These are phyloP conservation scores for Parietichytrium sp. DNA, from an alignment of 108 stramenopile species.

Conservation along the genomic window DNA sequence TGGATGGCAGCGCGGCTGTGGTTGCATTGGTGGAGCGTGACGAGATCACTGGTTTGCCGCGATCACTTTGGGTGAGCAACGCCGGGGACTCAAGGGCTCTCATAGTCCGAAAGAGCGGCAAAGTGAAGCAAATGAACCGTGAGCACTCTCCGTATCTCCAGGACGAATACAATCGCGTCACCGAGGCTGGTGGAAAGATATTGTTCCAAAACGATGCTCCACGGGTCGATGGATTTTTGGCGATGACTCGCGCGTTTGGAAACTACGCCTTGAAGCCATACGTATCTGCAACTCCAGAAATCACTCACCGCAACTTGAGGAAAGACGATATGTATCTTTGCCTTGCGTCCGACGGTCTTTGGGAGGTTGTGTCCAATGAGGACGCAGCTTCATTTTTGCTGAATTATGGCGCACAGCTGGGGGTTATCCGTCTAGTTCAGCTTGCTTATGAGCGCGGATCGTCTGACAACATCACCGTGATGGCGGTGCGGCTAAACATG, in stretches of 20 bases:
- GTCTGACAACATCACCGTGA: slow-evolving; percentile 14
- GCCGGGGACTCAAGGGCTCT: slow-evolving; percentile 29
- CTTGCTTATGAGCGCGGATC: slow-evolving; percentile 25
- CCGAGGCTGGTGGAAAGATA: not conserved
- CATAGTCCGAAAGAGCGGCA: slow-evolving; percentile 4
- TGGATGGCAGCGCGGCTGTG: slow-evolving; percentile 14
- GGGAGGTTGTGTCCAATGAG: not conserved
- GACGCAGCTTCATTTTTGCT: not conserved
- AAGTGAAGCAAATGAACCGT: not conserved
- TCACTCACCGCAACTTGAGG: not conserved
- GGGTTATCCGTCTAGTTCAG: not conserved
- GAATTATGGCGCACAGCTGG: not conserved
- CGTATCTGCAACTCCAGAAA: not conserved
- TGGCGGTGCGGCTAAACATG: not conserved
- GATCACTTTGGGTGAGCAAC: not conserved
- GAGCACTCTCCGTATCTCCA: not conserved
- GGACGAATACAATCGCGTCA: not conserved
- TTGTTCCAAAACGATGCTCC: not conserved
- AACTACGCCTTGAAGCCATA: slow-evolving; percentile 31
- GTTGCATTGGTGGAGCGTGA: slow-evolving; percentile 5
- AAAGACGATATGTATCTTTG: slow-evolving; percentile 25
- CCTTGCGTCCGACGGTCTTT: slow-evolving; percentile 10
- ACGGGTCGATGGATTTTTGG: slow-evolving; percentile 8
- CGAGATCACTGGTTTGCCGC: not conserved
- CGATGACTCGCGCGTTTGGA: slow-evolving; percentile 39